Conservation (phyloP, 1,284 basidiomycete genomes). For the Leccinum solheimii region DNA sequence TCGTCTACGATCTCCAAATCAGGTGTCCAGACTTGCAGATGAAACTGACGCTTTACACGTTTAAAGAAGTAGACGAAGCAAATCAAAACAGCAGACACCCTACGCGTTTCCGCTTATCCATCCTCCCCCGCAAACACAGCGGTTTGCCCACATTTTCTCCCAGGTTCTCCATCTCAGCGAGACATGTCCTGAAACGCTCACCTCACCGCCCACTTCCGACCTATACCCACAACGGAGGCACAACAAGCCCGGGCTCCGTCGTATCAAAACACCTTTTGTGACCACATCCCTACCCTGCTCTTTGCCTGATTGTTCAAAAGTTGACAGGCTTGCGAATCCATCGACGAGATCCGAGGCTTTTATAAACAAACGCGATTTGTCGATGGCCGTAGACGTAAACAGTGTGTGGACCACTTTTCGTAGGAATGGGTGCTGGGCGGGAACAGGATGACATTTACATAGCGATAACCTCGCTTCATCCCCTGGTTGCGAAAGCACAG, state of each 20-base stretch:
- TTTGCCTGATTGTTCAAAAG: slow-evolving; percentile 32
- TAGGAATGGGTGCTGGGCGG: slow-evolving; percentile 43
- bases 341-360: slow-evolving; percentile 67
- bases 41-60: slow-evolving; percentile 20
- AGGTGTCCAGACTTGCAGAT: background rate
- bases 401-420: slow-evolving; percentile 48
- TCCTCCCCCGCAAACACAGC: slow-evolving; percentile 69
- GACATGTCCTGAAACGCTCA: slow-evolving; percentile 32
- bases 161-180: slow-evolving; percentile 58
- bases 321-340: slow-evolving; percentile 45
- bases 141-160: slow-evolving; percentile 57
- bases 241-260: slow-evolving; percentile 36
- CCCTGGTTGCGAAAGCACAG: slow-evolving; percentile 35
- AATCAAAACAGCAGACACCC: background rate
- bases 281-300: slow-evolving; percentile 58
- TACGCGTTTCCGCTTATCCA: slow-evolving; percentile 45
- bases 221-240: slow-evolving; percentile 66
- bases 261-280: slow-evolving; percentile 53
- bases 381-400: slow-evolving; percentile 47
- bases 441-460: slow-evolving; percentile 54
- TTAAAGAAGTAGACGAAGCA: background rate
- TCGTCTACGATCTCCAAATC: background rate
- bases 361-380: slow-evolving; percentile 67
- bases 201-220: slow-evolving; percentile 44
- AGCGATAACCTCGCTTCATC: slow-evolving; percentile 52